phyloP scores from a whole-genome alignment of 495 filamentous ascomycete genomes.

The Hypoxylon intermedium region DNA sequence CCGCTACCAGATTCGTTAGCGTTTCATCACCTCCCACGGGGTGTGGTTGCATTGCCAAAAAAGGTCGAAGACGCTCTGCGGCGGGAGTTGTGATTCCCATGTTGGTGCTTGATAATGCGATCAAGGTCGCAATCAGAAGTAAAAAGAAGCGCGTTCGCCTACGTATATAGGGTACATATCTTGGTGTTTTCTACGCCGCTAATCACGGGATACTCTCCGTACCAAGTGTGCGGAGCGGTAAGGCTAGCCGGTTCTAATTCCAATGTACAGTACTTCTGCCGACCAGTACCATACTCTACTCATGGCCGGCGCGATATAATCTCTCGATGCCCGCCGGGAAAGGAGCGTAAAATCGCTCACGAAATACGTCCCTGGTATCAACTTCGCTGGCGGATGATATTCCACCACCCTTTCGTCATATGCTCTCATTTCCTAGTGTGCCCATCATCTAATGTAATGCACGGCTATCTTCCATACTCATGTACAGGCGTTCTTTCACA shows the following conservation, averaged over 20 bases:
- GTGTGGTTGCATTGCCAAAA: slow-evolving; percentile 30
- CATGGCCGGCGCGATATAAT: slow-evolving; percentile 32
- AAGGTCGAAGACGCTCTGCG: slow-evolving; percentile 12
- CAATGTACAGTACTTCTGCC: slow-evolving; percentile 5
- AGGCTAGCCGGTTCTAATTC: not conserved
- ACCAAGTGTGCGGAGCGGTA: too few species aligned
- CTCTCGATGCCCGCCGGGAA: slow-evolving; percentile 20
- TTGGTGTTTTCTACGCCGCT: not conserved
- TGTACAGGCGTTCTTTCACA: not conserved
- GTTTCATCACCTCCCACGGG: slow-evolving; percentile 33
- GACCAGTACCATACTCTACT: slow-evolving; percentile 19
- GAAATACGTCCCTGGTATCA: slow-evolving; percentile 15
- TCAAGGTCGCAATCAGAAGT: not conserved
- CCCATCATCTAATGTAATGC: too few species aligned
- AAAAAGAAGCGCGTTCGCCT: slow-evolving; percentile 16
- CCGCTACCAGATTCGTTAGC: slow-evolving; percentile 19
- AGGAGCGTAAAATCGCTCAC: slow-evolving; percentile 36
- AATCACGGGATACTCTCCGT: slow-evolving; percentile 11
- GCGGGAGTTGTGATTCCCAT: not conserved
- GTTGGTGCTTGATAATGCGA: slow-evolving; percentile 6
- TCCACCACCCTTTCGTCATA: not conserved
- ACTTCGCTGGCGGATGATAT: too few species aligned
- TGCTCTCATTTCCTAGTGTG: too few species aligned
- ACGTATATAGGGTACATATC: not conserved
- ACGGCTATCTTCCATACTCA: too few species aligned